Evolutionary conservation across 225 moss, liverwort and hornwort genomes (phyloP).

Genomic region (Pleurozium schreberi): DNA sequence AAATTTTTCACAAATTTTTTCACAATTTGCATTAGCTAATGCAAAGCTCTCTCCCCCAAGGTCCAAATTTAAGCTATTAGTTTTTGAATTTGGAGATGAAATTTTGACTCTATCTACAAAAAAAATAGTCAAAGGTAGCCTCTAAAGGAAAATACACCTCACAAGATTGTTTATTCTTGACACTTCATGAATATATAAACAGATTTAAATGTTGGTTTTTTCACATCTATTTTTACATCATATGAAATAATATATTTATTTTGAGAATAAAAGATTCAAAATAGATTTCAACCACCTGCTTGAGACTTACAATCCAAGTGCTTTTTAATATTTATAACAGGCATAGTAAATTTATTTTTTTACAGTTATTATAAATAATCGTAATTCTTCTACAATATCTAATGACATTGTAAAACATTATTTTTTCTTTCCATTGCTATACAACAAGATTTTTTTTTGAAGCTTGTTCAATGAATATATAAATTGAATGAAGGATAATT

Average conservation of each 20-base stretch:
- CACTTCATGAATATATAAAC: not conserved
- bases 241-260: not conserved
- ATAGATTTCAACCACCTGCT: not conserved
- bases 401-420: not conserved
- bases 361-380: not conserved
- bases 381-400: not conserved
- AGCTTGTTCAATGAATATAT: not conserved
- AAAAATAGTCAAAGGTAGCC: too few species aligned
- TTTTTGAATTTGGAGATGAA: not conserved
- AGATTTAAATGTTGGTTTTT: not conserved
- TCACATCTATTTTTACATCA: not conserved
- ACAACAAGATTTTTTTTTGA: not conserved
- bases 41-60: accelerated
- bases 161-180: not conserved
- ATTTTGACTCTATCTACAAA: not conserved
- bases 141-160: accelerated
- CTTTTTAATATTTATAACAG: not conserved
- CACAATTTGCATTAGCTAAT: too few species aligned
- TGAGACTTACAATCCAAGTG: not conserved
- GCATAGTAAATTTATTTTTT: accelerated
- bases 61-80: not conserved
- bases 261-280: not conserved
- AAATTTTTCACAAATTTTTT: not conserved
- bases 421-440: too few species aligned
- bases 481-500: not conserved